A percentile compares a stretch with the other conserved stretches of the same genome.
Conservation (phyloP, 257 asterid species). For the Solanum gandarillasii region DNA sequence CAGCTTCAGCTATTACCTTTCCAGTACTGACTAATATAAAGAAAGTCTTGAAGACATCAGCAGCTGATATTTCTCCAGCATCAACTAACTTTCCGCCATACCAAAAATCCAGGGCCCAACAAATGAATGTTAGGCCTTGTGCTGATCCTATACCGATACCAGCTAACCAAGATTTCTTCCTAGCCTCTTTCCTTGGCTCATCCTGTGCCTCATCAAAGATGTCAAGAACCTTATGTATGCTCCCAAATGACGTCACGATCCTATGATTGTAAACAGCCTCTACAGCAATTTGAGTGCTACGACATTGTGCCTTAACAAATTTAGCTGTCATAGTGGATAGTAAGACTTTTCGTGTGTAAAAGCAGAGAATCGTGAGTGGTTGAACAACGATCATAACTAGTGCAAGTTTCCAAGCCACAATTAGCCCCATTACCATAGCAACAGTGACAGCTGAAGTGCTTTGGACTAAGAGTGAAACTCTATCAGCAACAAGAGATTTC, state of each 20-base stretch:
- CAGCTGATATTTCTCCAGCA: slow-evolving; percentile 62
- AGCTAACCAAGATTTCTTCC: slow-evolving; percentile 67
- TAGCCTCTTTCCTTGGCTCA: slow-evolving; percentile 68
- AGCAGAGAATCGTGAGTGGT: slow-evolving; percentile 67
- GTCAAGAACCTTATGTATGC: slow-evolving; percentile 43
- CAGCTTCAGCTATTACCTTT: slow-evolving; percentile 82
- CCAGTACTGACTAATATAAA: slow-evolving; percentile 76
- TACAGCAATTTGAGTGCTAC: slow-evolving; percentile 65
- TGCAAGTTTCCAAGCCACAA: slow-evolving; percentile 83
- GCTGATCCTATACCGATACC: slow-evolving; percentile 90
- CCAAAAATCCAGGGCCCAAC: slow-evolving; percentile 93
- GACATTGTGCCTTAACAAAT: slow-evolving; percentile 59
- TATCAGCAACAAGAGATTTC: slow-evolving; percentile 69
- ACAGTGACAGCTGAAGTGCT: slow-evolving; percentile 53
- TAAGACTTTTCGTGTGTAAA: slow-evolving; percentile 53
- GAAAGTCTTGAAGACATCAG: slow-evolving; percentile 70
- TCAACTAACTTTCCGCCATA: slow-evolving; percentile 63
- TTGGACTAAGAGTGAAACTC: slow-evolving; percentile 56
- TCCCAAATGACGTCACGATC: slow-evolving; percentile 64
- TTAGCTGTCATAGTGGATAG: slow-evolving; percentile 52
- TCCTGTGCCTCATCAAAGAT: slow-evolving; percentile 71
- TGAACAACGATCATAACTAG: slow-evolving; percentile 80
- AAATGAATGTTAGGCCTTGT: slow-evolving; percentile 70
- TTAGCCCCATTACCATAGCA: slow-evolving; percentile 53
- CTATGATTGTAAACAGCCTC: slow-evolving; percentile 75